These are phyloP conservation scores for Chytriomyces sp. DNA, from an alignment of 192 early-diverging fungal genomes.

Conservation along the genomic window DNA sequence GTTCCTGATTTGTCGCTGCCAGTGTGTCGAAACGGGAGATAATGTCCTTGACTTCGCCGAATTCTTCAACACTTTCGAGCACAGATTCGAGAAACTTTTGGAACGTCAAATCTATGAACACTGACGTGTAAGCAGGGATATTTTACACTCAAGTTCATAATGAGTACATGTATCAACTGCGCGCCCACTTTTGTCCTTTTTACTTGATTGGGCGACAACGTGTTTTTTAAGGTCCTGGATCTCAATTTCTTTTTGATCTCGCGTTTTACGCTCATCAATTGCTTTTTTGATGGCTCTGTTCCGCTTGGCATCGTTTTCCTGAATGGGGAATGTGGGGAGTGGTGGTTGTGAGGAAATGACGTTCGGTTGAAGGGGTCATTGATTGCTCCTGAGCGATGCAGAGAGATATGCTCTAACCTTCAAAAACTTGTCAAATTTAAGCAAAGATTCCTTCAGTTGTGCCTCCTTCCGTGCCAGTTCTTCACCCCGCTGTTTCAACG, in stretches of 20 bases:
- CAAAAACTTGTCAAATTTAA: constrained; percentile 71
- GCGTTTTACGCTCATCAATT: constrained; percentile 59
- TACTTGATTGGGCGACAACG: constrained; percentile 23
- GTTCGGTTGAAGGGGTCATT: background rate
- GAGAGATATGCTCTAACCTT: constrained; percentile 46
- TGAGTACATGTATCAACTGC: constrained; percentile 58
- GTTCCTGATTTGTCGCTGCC: constrained; percentile 64
- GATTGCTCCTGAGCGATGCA: background rate
- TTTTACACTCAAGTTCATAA: background rate
- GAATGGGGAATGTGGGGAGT: no score
- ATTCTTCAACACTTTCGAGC: constrained; percentile 62
- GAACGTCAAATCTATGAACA: constrained; percentile 54
- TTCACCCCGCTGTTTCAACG: constrained; percentile 60
- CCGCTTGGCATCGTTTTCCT: constrained; percentile 74
- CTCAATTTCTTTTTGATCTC: constrained; percentile 61
- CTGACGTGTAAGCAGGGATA: background rate
- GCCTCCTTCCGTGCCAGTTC: constrained; percentile 63
- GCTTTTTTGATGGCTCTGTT: constrained; percentile 66
- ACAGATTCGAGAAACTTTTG: constrained; percentile 63
- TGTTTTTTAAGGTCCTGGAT: constrained; percentile 46
- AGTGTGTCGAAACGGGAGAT: constrained; percentile 66
- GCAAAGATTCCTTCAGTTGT: constrained; percentile 59
- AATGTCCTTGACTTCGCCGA: constrained; percentile 67
- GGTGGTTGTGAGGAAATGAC: background rate
- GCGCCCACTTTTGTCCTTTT: constrained; percentile 28